Percentiles rank a stretch among this genome's conserved stretches.
Conservation (phyloP, 2,329 filamentous ascomycete genomes). For the Xylaria digitata region DNA sequence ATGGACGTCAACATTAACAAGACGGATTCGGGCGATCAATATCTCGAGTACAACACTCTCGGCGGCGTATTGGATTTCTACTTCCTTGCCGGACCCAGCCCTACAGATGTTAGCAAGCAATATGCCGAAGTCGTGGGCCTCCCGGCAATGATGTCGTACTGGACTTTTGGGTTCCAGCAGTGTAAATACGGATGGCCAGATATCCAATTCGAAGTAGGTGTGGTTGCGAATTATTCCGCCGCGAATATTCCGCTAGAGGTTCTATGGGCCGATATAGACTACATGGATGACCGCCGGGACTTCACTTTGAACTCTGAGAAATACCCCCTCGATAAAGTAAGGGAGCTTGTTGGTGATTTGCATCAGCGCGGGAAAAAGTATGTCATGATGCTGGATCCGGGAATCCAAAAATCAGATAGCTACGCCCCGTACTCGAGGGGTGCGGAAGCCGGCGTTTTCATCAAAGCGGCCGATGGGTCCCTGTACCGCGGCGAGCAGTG, state of each 20-base stretch:
- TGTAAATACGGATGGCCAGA: conserved; percentile 66
- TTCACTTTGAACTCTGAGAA: conserved; percentile 66
- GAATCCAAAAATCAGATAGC: conserved; percentile 52
- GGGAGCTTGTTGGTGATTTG: conserved; percentile 67
- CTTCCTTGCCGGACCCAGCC: conserved; percentile 62
- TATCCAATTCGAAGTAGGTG: conserved; percentile 66
- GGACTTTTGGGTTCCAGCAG: conserved; percentile 64
- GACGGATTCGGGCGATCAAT: conserved; percentile 61
- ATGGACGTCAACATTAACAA: conserved; percentile 67
- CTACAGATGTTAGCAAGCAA: conserved; percentile 60
- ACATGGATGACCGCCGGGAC: conserved; percentile 62
- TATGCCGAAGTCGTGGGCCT: conserved; percentile 62
- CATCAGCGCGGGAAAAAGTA: conserved; percentile 70
- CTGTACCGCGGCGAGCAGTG: conserved; percentile 68
- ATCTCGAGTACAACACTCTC: conserved; percentile 75
- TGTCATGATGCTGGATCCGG: conserved; percentile 74
- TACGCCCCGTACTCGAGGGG: conserved; percentile 41
- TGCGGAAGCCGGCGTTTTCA: conserved; percentile 56
- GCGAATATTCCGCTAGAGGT: conserved; percentile 68
- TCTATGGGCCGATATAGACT: conserved; percentile 69
- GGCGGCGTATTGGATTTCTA: conserved; percentile 73
- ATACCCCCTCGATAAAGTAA: conserved; percentile 66
- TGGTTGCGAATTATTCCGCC: conserved; percentile 66
- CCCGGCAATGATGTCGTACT: conserved; percentile 65
- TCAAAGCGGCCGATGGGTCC: conserved; percentile 57